Percentiles rank a stretch among this genome's conserved stretches.
Evolutionary conservation across 805 yeast genomes (phyloP).

Genomic region (Wickerhamiella vanderwaltii): DNA sequence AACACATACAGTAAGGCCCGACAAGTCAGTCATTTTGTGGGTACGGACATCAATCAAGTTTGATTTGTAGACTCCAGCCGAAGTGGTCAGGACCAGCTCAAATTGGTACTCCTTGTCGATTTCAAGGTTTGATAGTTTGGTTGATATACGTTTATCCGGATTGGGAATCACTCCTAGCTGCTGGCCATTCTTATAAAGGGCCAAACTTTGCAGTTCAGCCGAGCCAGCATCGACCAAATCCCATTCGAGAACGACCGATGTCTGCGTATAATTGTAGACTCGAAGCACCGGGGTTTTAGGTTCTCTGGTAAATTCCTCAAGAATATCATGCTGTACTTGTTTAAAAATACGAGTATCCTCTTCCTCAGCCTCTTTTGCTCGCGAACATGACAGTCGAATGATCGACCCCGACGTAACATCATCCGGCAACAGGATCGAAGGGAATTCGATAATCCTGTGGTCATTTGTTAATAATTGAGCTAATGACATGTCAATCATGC

Average conservation of each 20-base stretch:
- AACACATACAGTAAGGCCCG: constrained; percentile 82
- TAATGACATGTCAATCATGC: constrained; percentile 88
- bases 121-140: constrained; percentile 84
- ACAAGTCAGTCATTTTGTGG: constrained; percentile 89
- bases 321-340: constrained; percentile 58
- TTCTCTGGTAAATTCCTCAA: constrained; percentile 56
- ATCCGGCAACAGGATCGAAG: constrained; percentile 83
- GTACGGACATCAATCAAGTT: constrained; percentile 60
- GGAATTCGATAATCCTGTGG: constrained; percentile 91
- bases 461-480: constrained; percentile 82
- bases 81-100: constrained; percentile 68
- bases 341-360: constrained; percentile 48
- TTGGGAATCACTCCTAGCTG: constrained; percentile 75
- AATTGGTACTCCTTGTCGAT: constrained; percentile 73
- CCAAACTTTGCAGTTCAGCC: constrained; percentile 61
- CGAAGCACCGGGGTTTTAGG: constrained; percentile 64
- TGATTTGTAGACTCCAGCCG: constrained; percentile 76
- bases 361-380: constrained; percentile 54
- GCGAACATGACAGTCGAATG: constrained; percentile 71
- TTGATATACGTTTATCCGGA: constrained; percentile 63
- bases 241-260: constrained; percentile 92
- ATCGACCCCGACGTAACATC: constrained; percentile 88
- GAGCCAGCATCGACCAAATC: constrained; percentile 75
- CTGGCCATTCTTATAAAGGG: constrained; percentile 54
- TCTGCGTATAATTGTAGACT: constrained; percentile 75